These are phyloP conservation scores for Geotrichum siamense DNA, from an alignment of 1,139 yeast genomes.

Conservation along the genomic window DNA sequence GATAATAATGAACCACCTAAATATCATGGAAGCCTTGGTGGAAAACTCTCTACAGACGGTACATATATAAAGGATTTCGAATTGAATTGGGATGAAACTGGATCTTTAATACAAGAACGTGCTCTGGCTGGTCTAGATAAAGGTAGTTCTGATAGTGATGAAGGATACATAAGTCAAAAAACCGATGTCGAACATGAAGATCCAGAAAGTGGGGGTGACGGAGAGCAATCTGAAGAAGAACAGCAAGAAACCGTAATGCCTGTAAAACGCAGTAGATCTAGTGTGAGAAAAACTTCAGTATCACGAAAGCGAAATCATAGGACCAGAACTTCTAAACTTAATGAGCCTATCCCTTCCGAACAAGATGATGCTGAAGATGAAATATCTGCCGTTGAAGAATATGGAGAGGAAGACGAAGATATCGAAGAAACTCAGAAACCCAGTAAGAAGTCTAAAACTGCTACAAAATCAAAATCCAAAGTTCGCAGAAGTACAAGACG, in stretches of 20 bases:
- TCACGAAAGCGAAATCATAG: slow-evolving; percentile 15
- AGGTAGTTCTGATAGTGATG: slow-evolving; percentile 20
- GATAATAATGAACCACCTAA: slow-evolving; percentile 10
- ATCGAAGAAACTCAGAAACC: slow-evolving; percentile 15
- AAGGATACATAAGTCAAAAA: slow-evolving; percentile 9
- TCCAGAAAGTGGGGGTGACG: slow-evolving; percentile 6
- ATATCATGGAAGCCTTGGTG: slow-evolving; percentile 15
- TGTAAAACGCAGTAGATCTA: slow-evolving; percentile 11
- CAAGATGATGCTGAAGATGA: slow-evolving; percentile 16
- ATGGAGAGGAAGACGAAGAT: slow-evolving; percentile 4
- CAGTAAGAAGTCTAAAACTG: slow-evolving; percentile 15
- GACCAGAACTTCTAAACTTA: slow-evolving; percentile 16
- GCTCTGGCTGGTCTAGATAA: slow-evolving; percentile 30
- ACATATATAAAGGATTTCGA: slow-evolving; percentile 33
- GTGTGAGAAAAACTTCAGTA: slow-evolving; percentile 13
- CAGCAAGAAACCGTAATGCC: slow-evolving; percentile 8
- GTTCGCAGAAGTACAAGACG: slow-evolving; percentile 22
- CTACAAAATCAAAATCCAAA: slow-evolving; percentile 17
- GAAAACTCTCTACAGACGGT: slow-evolving; percentile 14
- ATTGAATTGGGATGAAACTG: slow-evolving; percentile 43
- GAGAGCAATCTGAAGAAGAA: slow-evolving; percentile 8
- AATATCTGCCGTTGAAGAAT: slow-evolving; percentile 5
- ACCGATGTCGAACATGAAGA: slow-evolving; percentile 14
- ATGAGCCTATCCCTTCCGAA: slow-evolving; percentile 14
- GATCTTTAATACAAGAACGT: slow-evolving; percentile 38